Base-by-base conservation (phyloP, 2,329 filamentous ascomycete species). In the Byssochlamys sp. region DNA sequence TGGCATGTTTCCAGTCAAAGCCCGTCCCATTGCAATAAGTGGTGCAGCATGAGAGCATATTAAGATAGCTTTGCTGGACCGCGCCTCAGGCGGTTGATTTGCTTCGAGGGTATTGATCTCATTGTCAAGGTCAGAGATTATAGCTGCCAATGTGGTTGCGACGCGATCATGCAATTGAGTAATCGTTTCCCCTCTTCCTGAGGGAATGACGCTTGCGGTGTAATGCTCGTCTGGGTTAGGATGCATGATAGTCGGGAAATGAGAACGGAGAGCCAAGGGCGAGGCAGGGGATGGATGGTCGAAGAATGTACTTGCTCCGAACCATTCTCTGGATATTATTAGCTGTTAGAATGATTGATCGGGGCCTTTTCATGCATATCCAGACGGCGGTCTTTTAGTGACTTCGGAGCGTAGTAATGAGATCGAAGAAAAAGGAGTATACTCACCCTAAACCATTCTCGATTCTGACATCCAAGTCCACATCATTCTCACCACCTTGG, bases 21-120 rank as follows among this genome's bases (percentile, higher is more conserved):
- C 85, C 48, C 94, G 82, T 0, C 92, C 92, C 63, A 94, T 82
- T 7, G 89, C 87, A 69, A 99, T 96, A 66, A 97, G 82, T 10
- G 87, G 84, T 3, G 94, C 94, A 1, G 94, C 94, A 76, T 99
- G 94, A 1, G 89, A 88, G 74, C 90, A 96, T 45, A 99, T 80
- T 48, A 96, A 73, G 26, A 96, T 80, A 0, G 89, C 81, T 59
- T 71, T 75, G 58, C 64, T 71, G 5, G 65, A 82, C 84, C 58
- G 52, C 6, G 39, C 28, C 27, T 24, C 28, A 12, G 35, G 48
- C 9, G 84, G 83, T 53, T 88, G 80, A n/a, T 73, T 72, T 2
- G 67, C 63, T 50, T 75, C 73, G 3, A 68, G 58, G 4, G 64
- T 62, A 6, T 66, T 56, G 54, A 76, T 77, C 53, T 84, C 80